Conservation (phyloP, 2,329 filamentous ascomycete species). For the Atkinsonella hypoxylon region DNA sequence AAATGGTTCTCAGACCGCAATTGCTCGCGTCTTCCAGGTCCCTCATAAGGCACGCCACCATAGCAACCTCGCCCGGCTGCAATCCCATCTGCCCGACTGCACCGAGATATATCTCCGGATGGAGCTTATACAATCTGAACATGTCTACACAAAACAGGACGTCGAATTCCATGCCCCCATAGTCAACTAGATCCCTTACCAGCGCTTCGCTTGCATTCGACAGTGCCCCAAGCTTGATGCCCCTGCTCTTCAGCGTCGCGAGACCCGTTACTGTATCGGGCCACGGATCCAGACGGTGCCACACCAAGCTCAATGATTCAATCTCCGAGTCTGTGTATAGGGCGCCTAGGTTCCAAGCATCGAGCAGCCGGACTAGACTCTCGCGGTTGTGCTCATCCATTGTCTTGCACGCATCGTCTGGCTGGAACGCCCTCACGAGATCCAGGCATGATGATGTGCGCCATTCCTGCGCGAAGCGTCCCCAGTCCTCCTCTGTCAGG, state of each 20-base stretch:
- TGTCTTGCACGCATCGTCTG: conserved; percentile 46
- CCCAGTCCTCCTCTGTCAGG: conserved; percentile 49
- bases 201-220: conserved; percentile 63
- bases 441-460: conserved; percentile 48
- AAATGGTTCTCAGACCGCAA: conserved; percentile 57
- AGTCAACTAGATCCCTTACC: conserved; percentile 49
- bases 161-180: conserved; percentile 49
- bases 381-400: conserved; percentile 61
- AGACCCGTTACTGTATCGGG: conserved; percentile 48
- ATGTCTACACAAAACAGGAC: conserved; percentile 54
- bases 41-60: conserved; percentile 65
- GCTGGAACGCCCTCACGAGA: conserved; percentile 46
- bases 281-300: conserved; percentile 66
- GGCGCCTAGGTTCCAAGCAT: conserved; percentile 39
- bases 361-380: conserved; percentile 47
- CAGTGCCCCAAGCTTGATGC: conserved; percentile 49
- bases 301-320: conserved; percentile 50
- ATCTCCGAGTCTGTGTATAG: conserved; percentile 53
- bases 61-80: conserved; percentile 49
- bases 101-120: conserved; percentile 54
- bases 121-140: conserved; percentile 66
- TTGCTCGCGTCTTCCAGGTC: conserved; percentile 56
- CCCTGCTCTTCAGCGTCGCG: conserved; percentile 32
- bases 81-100: conserved; percentile 48
- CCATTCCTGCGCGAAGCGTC: conserved; percentile 58